Evolutionary conservation across 192 early-diverging fungal species (phyloP).

Genomic region (Coemansia sp.): DNA sequence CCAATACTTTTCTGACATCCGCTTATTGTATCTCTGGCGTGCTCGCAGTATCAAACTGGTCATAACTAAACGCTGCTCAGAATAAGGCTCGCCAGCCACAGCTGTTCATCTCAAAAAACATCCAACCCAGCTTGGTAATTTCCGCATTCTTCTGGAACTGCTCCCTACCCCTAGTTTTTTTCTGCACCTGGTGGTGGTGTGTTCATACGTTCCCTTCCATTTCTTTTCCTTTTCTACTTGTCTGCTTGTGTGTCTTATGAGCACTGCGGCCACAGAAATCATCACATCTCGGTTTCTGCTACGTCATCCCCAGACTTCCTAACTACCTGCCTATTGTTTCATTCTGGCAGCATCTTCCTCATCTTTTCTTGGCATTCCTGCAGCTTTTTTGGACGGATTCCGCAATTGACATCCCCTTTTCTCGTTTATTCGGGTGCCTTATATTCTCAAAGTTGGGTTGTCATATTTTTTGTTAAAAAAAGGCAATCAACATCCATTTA

Average conservation of each 20-base stretch:
- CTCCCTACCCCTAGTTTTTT: background rate
- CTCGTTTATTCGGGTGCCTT: background rate
- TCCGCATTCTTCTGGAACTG: background rate
- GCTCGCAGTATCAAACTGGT: background rate
- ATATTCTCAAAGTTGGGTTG: background rate
- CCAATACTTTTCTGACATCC: background rate
- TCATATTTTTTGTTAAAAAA: no score
- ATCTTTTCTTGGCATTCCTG: slow-evolving; percentile 4
- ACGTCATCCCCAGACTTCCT: background rate
- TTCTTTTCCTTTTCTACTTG: background rate
- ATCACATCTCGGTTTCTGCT: background rate
- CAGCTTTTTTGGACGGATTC: background rate
- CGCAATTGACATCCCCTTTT: background rate
- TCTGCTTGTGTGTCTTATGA: background rate
- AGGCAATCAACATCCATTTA: no score
- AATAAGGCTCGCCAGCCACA: background rate
- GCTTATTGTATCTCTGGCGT: background rate
- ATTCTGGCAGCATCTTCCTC: background rate
- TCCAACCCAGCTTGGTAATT: background rate
- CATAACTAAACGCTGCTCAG: background rate
- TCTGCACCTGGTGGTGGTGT: background rate
- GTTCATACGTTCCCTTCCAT: background rate
- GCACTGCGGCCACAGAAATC: background rate
- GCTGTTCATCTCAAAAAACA: background rate
- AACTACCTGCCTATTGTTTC: background rate